Evolutionary conservation across 2,329 filamentous ascomycete species (phyloP), one percentile per base, ranked within the genome.

Genomic region (Cadophora gregata): DNA sequence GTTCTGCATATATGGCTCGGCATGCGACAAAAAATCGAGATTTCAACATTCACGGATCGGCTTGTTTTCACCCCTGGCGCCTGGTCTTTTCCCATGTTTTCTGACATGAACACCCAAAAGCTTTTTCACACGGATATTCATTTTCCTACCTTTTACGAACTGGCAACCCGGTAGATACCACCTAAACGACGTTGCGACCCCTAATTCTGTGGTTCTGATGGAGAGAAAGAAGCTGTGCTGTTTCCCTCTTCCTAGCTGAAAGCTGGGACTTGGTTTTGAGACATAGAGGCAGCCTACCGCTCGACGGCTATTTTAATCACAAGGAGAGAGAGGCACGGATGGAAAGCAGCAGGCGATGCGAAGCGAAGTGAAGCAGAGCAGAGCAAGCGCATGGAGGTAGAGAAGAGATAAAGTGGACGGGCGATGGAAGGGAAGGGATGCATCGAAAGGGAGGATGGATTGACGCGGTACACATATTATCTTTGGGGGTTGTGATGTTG

Each of bases 111-210:
- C 71, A 70, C 66, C 66, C 66, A 75, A 75, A 74, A 73, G 69
- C 70, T 68, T 70, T 71, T 71, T 70, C 71, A 62, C 70, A 74
- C 73, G 72, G 55, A 74, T 75, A 74, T 73, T 75, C 71, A 72
- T 69, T 75, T 75, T 73, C 70, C 71, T 73, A 72, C 70, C 70
- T 75, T 42, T 58, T 73, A 76, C 70, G 73, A 75, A 73, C 69
- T 76, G 69, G 73, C 70, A 73, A 74, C 72, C 74, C 73, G 74
- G 74, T 73, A 75, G 70, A 76, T 75, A 76, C 69, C 75, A 72
- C 69, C 72, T 73, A 72, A 69, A 75, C 71, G 70, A 75, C 70
- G 71, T 74, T 74, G 71, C 69, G 66, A 59, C 68, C 69, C 65
- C 62, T 73, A 73, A 71, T 71, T 70, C 66, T 69, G 65, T 74